These are phyloP conservation scores for Pyrus communis DNA, from an alignment of 306 rosid species.

Conservation along the genomic window DNA sequence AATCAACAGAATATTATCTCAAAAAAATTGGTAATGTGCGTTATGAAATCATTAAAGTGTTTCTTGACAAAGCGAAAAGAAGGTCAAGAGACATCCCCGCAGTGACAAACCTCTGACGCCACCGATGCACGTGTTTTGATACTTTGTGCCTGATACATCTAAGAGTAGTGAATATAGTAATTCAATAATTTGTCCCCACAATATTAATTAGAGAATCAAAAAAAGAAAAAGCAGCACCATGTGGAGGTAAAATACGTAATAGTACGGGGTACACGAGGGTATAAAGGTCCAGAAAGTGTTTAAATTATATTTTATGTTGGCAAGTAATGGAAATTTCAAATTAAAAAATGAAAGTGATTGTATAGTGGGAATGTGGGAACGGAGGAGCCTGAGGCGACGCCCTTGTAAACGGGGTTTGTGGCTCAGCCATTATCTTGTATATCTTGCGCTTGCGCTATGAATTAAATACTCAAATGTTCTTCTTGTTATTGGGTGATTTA, in stretches of 20 bases:
- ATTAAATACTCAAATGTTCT: neutral
- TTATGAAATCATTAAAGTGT: too few relatives aligned
- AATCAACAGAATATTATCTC: too few relatives aligned
- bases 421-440: neutral
- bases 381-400: conserved; percentile 5
- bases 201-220: neutral
- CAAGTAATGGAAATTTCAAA: neutral
- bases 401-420: neutral
- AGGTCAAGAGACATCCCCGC: too few relatives aligned
- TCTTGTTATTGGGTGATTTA: too few relatives aligned
- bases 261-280: neutral
- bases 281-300: neutral
- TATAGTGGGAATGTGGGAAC: neutral
- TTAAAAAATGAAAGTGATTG: neutral
- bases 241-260: neutral
- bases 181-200: too few relatives aligned
- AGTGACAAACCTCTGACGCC: too few relatives aligned
- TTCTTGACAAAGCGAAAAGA: too few relatives aligned
- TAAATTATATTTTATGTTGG: neutral
- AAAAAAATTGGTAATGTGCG: too few relatives aligned
- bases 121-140: too few relatives aligned
- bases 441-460: neutral
- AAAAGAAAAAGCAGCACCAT: neutral
- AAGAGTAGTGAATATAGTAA: too few relatives aligned
- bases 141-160: too few relatives aligned